A percentile compares a stretch with the other conserved stretches of the same genome.
Evolutionary conservation across 345 rosid species (phyloP).

Genomic region (Citropsis articulata): DNA sequence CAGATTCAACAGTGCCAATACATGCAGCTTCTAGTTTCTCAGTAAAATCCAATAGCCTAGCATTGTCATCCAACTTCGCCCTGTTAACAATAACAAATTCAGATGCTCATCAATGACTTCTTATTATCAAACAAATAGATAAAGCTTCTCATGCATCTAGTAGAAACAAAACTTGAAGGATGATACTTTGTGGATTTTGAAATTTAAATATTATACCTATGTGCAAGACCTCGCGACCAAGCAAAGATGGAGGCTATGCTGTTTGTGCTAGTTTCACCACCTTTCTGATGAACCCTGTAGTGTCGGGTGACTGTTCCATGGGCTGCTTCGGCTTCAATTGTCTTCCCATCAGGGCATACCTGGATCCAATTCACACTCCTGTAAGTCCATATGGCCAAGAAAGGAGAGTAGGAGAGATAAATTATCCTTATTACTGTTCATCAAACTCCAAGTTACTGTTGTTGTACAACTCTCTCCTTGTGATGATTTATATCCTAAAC

Average conservation of each 20-base stretch:
- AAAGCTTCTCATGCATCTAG: neutral
- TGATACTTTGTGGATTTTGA: neutral
- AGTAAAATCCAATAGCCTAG: slow-evolving; percentile 71
- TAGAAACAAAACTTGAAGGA: neutral
- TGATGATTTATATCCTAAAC: neutral
- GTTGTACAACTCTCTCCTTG: neutral
- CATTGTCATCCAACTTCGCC: slow-evolving; percentile 88
- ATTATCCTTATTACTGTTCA: neutral
- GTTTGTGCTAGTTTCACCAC: slow-evolving; percentile 99
- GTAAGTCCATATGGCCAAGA: neutral
- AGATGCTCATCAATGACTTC: neutral
- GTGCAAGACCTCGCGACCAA: slow-evolving; percentile 97
- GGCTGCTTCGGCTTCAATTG: slow-evolving; percentile 98
- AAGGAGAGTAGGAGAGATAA: neutral
- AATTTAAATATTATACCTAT: slow-evolving; percentile 49
- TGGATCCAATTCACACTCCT: slow-evolving; percentile 22
- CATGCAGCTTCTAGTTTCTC: slow-evolving; percentile 97
- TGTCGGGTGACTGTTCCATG: slow-evolving; percentile 98
- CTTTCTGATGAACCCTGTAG: slow-evolving; percentile 96
- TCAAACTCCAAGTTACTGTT: neutral
- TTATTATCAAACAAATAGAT: too few species aligned
- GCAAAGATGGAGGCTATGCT: slow-evolving; percentile 99
- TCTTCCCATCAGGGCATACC: slow-evolving; percentile 99
- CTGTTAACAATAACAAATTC: slow-evolving; percentile 28
- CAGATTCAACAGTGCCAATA: slow-evolving; percentile 79